These are phyloP conservation scores for Sideroxylon spinosum DNA, from an alignment of 179 eudicot species.

Conservation along the genomic window DNA sequence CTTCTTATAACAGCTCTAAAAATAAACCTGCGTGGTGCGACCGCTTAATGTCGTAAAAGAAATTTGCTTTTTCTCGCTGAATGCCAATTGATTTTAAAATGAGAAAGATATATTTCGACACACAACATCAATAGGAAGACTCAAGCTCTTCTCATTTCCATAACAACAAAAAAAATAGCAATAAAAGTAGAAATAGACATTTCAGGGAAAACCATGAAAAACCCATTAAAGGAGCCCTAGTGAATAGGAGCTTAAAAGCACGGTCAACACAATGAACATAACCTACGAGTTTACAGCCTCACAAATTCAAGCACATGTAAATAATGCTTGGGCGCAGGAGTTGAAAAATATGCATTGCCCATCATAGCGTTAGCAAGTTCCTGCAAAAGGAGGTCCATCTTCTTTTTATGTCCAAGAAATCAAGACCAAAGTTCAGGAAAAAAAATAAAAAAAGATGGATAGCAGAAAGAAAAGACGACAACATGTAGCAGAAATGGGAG, in stretches of 20 bases:
- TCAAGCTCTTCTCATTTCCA: background rate
- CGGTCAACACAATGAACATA: background rate
- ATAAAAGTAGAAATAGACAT: too few species aligned
- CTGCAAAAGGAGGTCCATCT: constrained; percentile 6
- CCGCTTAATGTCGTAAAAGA: too few species aligned
- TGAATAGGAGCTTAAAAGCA: background rate
- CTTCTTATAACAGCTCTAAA: too few species aligned
- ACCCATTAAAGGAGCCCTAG: background rate
- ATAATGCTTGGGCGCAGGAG: background rate
- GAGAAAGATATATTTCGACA: too few species aligned
- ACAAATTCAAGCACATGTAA: background rate
- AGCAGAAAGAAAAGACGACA: background rate
- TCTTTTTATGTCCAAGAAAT: constrained; percentile 7
- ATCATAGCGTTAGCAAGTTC: background rate
- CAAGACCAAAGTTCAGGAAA: background rate
- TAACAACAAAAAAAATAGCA: background rate
- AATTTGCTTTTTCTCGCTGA: too few species aligned
- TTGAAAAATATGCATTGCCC: constrained; percentile 2
- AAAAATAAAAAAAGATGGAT: background rate
- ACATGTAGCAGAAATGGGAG: background rate
- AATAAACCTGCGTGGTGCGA: too few species aligned
- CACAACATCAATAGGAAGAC: too few species aligned
- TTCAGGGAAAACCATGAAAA: background rate
- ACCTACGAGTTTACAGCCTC: background rate
- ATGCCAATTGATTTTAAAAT: too few species aligned